These are phyloP conservation scores for Trichoderma citrinoviride DNA, from an alignment of 2,329 filamentous ascomycete genomes.

Conservation along the genomic window DNA sequence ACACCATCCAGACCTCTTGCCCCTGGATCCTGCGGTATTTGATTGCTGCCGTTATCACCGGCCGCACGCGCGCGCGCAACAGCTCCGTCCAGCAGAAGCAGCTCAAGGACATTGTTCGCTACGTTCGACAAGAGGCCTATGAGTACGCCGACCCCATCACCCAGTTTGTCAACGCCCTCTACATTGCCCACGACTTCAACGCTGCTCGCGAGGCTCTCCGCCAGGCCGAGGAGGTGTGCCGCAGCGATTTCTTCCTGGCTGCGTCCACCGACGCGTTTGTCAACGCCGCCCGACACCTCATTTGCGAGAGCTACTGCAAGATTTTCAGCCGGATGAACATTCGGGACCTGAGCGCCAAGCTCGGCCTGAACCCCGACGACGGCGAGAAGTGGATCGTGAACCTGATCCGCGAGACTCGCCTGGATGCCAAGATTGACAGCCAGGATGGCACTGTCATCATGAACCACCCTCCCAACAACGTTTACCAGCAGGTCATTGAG, in stretches of 20 bases:
- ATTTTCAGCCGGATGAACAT: constrained; percentile 99
- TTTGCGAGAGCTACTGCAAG: constrained; percentile 99
- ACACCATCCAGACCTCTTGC: constrained; percentile 97
- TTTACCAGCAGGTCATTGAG: constrained; percentile 99
- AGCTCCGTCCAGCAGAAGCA: constrained; percentile 92
- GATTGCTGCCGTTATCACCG: constrained; percentile 90
- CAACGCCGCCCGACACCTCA: constrained; percentile 89
- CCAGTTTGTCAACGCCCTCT: constrained; percentile 92
- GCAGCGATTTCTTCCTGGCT: constrained; percentile 92
- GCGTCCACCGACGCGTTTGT: constrained; percentile 84
- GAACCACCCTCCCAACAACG: constrained; percentile 98
- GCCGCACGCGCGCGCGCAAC: constrained; percentile 77
- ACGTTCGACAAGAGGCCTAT: constrained; percentile 95
- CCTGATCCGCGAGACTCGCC: constrained; percentile 92
- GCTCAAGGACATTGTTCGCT: constrained; percentile 92
- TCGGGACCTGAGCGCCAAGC: constrained; percentile 87
- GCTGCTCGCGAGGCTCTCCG: constrained; percentile 86
- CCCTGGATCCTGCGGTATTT: constrained; percentile 96
- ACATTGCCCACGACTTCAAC: constrained; percentile 84
- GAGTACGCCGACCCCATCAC: constrained; percentile 96
- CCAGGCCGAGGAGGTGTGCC: constrained; percentile 86
- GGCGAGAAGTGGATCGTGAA: constrained; percentile 99
- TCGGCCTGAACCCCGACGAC: constrained; percentile 88
- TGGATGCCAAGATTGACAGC: constrained; percentile 99
- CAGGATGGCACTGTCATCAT: constrained; percentile 98